Percentiles rank a stretch among this genome's conserved stretches.
Evolutionary conservation across 192 early-diverging fungal species (phyloP).

Genomic region (Glomus cerebriforme): DNA sequence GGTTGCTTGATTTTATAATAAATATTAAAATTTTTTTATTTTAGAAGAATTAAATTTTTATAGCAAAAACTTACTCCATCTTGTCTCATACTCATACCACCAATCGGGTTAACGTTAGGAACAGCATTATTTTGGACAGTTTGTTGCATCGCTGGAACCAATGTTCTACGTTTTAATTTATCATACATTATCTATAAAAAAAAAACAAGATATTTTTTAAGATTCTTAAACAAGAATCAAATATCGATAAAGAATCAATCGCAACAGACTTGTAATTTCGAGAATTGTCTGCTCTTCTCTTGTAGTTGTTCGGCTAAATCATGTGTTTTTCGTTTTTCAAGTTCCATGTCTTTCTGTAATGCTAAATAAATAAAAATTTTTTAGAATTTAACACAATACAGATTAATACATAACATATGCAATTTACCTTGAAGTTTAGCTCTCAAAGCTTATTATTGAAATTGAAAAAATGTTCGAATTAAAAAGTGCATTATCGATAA

Average conservation of each 20-base stretch:
- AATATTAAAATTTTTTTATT: too few species aligned
- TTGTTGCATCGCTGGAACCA: constrained; percentile 32
- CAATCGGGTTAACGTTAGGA: not conserved
- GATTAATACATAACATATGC: not conserved
- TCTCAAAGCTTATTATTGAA: constrained; percentile 14
- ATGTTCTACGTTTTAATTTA: constrained; percentile 28
- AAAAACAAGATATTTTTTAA: not conserved
- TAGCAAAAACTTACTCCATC: too few species aligned
- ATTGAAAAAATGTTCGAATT: not conserved
- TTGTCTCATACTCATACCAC: not conserved
- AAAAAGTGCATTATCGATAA: not conserved
- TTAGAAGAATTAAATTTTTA: too few species aligned
- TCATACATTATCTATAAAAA: constrained; percentile 19
- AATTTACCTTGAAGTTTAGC: constrained; percentile 8
- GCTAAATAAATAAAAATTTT: constrained; percentile 7
- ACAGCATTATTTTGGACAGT: not conserved
- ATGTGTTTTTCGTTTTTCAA: constrained; percentile 30
- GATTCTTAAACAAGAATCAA: too few species aligned
- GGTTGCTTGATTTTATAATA: not conserved
- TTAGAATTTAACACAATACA: too few species aligned
- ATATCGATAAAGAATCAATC: too few species aligned
- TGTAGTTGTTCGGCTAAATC: constrained; percentile 28
- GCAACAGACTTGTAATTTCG: constrained; percentile 22
- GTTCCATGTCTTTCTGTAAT: constrained; percentile 29
- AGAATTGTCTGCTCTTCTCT: constrained; percentile 28